These are phyloP conservation scores for Rubia yunnanensis DNA, from an alignment of 257 asterid species.

Conservation along the genomic window DNA sequence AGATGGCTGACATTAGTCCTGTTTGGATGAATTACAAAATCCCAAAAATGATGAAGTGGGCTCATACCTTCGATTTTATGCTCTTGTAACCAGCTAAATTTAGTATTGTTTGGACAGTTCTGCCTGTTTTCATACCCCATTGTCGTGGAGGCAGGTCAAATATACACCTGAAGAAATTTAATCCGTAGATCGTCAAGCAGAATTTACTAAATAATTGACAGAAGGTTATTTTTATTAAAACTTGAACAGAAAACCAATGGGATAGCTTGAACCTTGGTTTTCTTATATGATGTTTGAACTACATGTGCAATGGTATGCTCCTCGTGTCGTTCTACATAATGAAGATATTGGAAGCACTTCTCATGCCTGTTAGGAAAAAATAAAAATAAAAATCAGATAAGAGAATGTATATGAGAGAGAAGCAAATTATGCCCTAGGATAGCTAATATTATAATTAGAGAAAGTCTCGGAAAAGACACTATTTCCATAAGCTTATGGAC, in stretches of 20 bases:
- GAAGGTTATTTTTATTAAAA: background rate
- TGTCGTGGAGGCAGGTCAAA: constrained; percentile 83
- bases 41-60: background rate
- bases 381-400: constrained; percentile 14
- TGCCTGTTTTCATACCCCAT: constrained; percentile 94
- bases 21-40: constrained; percentile 3
- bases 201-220: background rate
- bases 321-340: constrained; percentile 78
- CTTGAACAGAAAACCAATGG: background rate
- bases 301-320: constrained; percentile 96
- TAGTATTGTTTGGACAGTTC: constrained; percentile 68
- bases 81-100: constrained; percentile 86
- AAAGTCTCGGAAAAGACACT: no score
- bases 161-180: constrained; percentile 51
- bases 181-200: background rate
- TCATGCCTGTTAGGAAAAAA: constrained; percentile 58
- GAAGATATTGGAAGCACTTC: constrained; percentile 95
- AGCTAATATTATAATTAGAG: background rate
- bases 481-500: no score
- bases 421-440: background rate
- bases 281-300: constrained; percentile 73
- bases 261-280: constrained; percentile 58
- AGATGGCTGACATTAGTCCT: constrained; percentile 7
- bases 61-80: constrained; percentile 78
- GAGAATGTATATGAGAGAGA: background rate